phyloP scores from a whole-genome alignment of 805 yeast genomes.

The Tetrapisispora phaffii region DNA sequence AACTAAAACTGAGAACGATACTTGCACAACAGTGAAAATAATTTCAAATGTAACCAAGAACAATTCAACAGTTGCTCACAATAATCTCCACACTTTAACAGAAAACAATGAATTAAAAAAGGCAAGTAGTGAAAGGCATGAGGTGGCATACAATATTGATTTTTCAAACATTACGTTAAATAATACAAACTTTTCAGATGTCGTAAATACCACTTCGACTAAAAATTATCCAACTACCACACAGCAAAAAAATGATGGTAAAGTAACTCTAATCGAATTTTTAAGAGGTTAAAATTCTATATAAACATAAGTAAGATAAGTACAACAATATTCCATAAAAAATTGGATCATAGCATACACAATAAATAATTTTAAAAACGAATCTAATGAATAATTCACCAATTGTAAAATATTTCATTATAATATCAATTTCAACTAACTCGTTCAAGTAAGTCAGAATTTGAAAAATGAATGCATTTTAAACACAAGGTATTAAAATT shows the following conservation, averaged over 20 bases:
- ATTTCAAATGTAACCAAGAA: slow-evolving; percentile 1
- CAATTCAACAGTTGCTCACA: background rate
- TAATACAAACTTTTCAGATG: slow-evolving; percentile 2
- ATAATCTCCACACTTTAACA: background rate
- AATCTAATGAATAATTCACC: background rate
- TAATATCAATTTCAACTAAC: no score
- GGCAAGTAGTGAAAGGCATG: background rate
- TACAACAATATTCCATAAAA: background rate
- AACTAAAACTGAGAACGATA: slow-evolving; percentile 2
- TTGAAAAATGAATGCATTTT: no score
- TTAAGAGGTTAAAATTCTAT: slow-evolving; percentile 4
- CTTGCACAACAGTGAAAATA: background rate
- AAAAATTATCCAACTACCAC: background rate
- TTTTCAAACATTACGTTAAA: background rate
- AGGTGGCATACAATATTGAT: background rate
- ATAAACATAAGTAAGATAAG: background rate
- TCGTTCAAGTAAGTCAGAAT: no score
- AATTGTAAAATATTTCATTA: no score
- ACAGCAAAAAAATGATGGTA: slow-evolving; percentile 6
- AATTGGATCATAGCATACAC: background rate
- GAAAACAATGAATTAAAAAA: background rate
- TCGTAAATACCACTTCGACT: background rate
- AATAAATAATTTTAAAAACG: background rate
- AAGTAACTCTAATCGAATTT: slow-evolving; percentile 22
- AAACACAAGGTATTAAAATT: no score